phyloP scores from a whole-genome alignment of 768 basidiomycete genomes.

The Agrocybe pediades region DNA sequence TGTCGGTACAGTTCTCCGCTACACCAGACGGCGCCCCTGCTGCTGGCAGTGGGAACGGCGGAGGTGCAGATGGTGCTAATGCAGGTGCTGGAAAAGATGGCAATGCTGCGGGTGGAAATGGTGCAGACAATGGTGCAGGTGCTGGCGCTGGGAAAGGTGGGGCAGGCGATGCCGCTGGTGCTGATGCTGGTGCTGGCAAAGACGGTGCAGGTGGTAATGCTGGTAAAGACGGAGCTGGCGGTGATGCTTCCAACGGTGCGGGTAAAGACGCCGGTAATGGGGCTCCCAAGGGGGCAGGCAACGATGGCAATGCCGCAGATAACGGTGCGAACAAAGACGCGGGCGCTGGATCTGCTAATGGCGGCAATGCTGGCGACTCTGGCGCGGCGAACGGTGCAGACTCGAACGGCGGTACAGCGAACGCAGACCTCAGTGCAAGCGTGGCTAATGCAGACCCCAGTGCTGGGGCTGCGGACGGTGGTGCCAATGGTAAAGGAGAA shows the following conservation, averaged over 20 bases:
- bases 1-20: slow-evolving; percentile 7
- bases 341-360: background rate
- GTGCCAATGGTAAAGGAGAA: too few species aligned
- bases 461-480: background rate
- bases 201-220: slow-evolving; percentile 1
- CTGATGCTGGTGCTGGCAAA: background rate
- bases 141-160: background rate
- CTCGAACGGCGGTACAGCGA: background rate
- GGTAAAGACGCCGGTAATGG: background rate
- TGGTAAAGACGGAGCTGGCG: background rate
- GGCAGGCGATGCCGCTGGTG: slow-evolving; percentile 3
- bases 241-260: background rate
- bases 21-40: slow-evolving; percentile 9
- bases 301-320: background rate
- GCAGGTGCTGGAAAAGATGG: background rate
- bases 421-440: background rate
- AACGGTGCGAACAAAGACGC: background rate
- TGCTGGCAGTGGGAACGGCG: background rate
- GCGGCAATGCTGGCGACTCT: background rate
- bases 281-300: background rate
- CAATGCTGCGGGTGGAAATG: background rate
- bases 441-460: background rate
- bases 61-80: background rate
- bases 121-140: background rate
- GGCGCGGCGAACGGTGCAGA: slow-evolving; percentile 3